Base-by-base conservation (phyloP, 2,329 filamentous ascomycete genomes). In the Colletotrichum theobromicola region DNA sequence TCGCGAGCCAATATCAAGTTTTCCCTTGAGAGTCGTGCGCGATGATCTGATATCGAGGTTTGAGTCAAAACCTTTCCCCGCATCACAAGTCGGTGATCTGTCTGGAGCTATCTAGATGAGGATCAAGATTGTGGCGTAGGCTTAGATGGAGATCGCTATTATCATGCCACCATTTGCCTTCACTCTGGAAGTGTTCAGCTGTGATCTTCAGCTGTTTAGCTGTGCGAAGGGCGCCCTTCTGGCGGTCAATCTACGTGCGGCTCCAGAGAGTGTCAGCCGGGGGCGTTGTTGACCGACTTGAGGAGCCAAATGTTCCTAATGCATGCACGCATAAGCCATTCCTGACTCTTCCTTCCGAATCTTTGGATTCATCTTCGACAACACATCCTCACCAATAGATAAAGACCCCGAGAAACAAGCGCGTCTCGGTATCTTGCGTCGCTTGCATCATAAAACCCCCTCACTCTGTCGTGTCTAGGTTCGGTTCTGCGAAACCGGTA, bases 71-170 rank as follows among this genome's bases (percentile, higher is more conserved):
- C n/a, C 60, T 16, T 7, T 35, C 63, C 53, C 12, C 42, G 63
- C 63, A 66, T 64, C 61, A 30, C 61, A 35, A 50, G 37, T 32
- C 32, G 21, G 61, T 30, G 61, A 50, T 64, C 35, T 50, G 1
- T 61, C 10, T 35, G 18, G 53, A 28, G 53, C 55, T 32, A 58
- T 58, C 35, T 46, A 60, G 62, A 58, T 65, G 62, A 21, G 42
- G 50, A 72, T 68, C 53, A 37, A 72, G 70, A 62, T 68, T 67
- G 55, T 72, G 70, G 64, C 64, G 70, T 37, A 16, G n/a, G 37
- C 42, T 50, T 50, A 21, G 42, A 13, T 21, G 34, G 26, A n/a
- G 28, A 13, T 35, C 30, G 18, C 26, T 32, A 15, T 5, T 21
- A 7, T 53, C 28, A 46, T 24, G 66, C 34, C 66, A 60, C 12